Conservation (phyloP, 768 basidiomycete genomes). For the Sutorius australiensis region DNA sequence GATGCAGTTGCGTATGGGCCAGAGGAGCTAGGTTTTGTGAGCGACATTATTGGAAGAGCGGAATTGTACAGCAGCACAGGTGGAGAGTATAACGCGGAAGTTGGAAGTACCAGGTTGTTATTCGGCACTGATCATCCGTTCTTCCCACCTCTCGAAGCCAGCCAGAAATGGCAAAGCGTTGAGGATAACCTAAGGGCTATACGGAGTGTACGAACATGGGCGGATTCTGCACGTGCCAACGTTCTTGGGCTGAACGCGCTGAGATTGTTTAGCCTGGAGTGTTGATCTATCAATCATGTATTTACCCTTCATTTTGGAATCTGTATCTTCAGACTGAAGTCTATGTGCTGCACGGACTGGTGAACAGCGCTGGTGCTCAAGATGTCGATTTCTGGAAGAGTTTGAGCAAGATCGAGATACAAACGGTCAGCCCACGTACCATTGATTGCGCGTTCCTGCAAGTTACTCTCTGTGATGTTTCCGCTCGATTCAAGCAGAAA, state of each 20-base stretch:
- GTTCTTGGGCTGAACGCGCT: constrained; percentile 76
- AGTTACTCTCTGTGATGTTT: constrained; percentile 85
- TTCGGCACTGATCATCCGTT: constrained; percentile 92
- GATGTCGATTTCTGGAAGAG: constrained; percentile 83
- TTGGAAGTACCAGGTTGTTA: constrained; percentile 59
- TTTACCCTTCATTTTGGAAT: constrained; percentile 40
- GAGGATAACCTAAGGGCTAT: constrained; percentile 84
- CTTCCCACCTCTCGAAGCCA: constrained; percentile 73
- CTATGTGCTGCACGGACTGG: constrained; percentile 90
- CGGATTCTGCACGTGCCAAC: constrained; percentile 52
- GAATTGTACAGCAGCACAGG: constrained; percentile 40
- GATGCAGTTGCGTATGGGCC: constrained; percentile 89
- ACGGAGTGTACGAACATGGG: constrained; percentile 35
- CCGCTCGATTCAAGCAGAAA: constrained; percentile 94
- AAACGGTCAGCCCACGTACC: constrained; percentile 44
- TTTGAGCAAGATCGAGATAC: constrained; percentile 1
- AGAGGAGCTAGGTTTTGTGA: constrained; percentile 78
- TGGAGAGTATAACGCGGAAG: constrained; percentile 27
- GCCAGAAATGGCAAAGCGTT: constrained; percentile 79
- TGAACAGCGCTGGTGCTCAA: constrained; percentile 88
- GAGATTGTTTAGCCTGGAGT: constrained; percentile 54
- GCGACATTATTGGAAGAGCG: constrained; percentile 64
- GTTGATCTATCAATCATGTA: constrained; percentile 13
- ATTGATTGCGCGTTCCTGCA: constrained; percentile 75
- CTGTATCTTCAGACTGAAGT: constrained; percentile 96